Percentiles rank a stretch among this genome's conserved stretches.
Evolutionary conservation across 352 stramenopile genomes (phyloP).

Genomic region (Phytophthora aleatoria): DNA sequence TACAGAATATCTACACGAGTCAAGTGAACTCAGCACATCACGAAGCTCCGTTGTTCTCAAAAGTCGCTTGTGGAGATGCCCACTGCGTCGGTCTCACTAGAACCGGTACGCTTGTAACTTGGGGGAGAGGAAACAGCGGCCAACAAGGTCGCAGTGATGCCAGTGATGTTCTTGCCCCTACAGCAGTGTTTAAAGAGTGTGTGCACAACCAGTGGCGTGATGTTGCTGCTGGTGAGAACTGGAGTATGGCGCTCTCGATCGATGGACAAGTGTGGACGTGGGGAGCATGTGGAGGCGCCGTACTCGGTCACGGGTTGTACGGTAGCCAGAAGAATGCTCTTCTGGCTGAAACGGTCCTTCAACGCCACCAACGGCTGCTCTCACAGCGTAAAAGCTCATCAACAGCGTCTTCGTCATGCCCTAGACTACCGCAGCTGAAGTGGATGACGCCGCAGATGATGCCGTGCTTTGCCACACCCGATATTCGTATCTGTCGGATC

Average conservation of each 20-base stretch:
- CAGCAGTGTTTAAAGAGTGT: slow-evolving; percentile 13
- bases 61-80: slow-evolving; percentile 72
- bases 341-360: slow-evolving; percentile 48
- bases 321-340: slow-evolving; percentile 26
- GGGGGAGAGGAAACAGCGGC: slow-evolving; percentile 79
- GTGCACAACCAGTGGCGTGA: slow-evolving; percentile 40
- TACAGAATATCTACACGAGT: slow-evolving; percentile 6
- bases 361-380: slow-evolving; percentile 44
- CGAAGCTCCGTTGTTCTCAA: slow-evolving; percentile 26
- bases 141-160: slow-evolving; percentile 75
- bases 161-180: slow-evolving; percentile 38
- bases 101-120: slow-evolving; percentile 65
- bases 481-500: slow-evolving; percentile 54
- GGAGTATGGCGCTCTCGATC: slow-evolving; percentile 72
- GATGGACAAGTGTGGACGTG: slow-evolving; percentile 81
- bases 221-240: slow-evolving; percentile 75
- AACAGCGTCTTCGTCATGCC: background rate
- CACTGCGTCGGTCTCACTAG: slow-evolving; percentile 76
- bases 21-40: background rate
- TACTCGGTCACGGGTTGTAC: slow-evolving; percentile 54
- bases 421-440: slow-evolving; percentile 31
- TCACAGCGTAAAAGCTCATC: slow-evolving; percentile 11
- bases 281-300: slow-evolving; percentile 68
- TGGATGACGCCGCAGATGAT: slow-evolving; percentile 60
- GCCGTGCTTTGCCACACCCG: slow-evolving; percentile 41